phyloP scores from a whole-genome alignment of 2,329 filamentous ascomycete genomes.

The Nemania abortiva region DNA sequence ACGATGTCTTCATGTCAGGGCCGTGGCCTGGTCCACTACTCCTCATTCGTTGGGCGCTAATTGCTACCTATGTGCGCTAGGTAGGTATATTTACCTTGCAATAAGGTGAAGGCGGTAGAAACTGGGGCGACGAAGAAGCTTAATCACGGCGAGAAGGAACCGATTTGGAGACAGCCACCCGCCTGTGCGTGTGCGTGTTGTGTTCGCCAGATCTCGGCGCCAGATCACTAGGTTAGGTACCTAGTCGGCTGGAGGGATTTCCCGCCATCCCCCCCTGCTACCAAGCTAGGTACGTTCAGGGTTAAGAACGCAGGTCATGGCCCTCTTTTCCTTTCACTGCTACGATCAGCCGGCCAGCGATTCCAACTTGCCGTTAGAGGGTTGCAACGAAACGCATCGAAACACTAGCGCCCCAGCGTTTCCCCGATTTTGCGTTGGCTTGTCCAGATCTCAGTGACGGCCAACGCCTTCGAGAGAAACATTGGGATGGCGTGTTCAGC shows the following conservation, averaged over 20 bases:
- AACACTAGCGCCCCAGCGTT: constrained; percentile 36
- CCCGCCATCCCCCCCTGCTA: constrained; percentile 42
- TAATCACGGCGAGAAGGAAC: constrained; percentile 40
- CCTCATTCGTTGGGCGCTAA: constrained; percentile 15
- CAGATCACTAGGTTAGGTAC: constrained; percentile 7
- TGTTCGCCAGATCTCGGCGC: constrained; percentile 38
- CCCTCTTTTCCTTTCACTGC: constrained; percentile 40
- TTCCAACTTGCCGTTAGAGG: constrained; percentile 46
- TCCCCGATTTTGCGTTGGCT: constrained; percentile 13
- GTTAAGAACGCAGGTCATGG: constrained; percentile 19
- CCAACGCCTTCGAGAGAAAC: constrained; percentile 16
- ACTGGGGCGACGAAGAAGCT: constrained; percentile 29
- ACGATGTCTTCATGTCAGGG: constrained; percentile 12
- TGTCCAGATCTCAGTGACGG: constrained; percentile 5
- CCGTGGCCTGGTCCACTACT: constrained; percentile 10
- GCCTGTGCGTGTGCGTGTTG: constrained; percentile 13
- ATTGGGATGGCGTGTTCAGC: constrained; percentile 33
- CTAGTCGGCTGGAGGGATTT: constrained; percentile 43
- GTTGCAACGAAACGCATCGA: constrained; percentile 44
- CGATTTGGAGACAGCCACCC: constrained; percentile 45
- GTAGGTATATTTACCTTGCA: not conserved
- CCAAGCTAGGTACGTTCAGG: constrained; percentile 28
- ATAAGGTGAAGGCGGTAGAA: constrained; percentile 13
- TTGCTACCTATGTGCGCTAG: constrained; percentile 7
- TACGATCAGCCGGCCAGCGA: constrained; percentile 44